Conservation (phyloP, 768 basidiomycete genomes). For the Cyathus striatus region DNA sequence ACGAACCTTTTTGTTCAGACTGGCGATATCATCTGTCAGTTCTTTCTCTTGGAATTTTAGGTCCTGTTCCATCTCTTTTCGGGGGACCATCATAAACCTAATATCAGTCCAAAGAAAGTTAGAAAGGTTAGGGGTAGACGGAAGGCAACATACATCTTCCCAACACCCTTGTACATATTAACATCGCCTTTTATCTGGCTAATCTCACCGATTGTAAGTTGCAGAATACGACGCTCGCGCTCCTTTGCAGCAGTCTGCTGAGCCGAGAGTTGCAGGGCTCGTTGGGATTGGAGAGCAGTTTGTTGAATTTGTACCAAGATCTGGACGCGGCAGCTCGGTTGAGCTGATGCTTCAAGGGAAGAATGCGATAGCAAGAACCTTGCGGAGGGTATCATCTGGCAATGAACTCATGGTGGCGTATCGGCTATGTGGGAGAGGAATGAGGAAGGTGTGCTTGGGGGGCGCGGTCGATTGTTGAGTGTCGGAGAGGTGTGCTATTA, state of each 20-base stretch:
- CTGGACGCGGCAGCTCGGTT: constrained; percentile 32
- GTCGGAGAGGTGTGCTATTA: neutral
- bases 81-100: constrained; percentile 90
- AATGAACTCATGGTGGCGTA: constrained; percentile 15
- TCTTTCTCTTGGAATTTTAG: constrained; percentile 78
- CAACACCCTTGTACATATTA: constrained; percentile 90
- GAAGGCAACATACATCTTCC: constrained; percentile 72
- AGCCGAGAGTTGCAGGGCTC: constrained; percentile 62
- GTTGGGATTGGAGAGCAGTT: constrained; percentile 82
- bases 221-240: constrained; percentile 82
- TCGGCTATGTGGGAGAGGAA: neutral
- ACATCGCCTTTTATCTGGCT: constrained; percentile 62
- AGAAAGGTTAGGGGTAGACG: constrained; percentile 1
- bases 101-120: neutral
- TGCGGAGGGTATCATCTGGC: constrained; percentile 41
- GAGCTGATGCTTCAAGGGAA: constrained; percentile 3
- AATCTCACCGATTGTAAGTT: constrained; percentile 86
- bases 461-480: neutral
- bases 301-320: constrained; percentile 91
- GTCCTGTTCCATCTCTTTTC: constrained; percentile 72
- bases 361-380: constrained; percentile 33
- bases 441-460: neutral
- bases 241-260: constrained; percentile 82
- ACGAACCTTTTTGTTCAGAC: constrained; percentile 78
- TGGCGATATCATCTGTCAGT: constrained; percentile 76